Conservation (phyloP, 169 alveolate species). For the Plasmodium berghei region DNA sequence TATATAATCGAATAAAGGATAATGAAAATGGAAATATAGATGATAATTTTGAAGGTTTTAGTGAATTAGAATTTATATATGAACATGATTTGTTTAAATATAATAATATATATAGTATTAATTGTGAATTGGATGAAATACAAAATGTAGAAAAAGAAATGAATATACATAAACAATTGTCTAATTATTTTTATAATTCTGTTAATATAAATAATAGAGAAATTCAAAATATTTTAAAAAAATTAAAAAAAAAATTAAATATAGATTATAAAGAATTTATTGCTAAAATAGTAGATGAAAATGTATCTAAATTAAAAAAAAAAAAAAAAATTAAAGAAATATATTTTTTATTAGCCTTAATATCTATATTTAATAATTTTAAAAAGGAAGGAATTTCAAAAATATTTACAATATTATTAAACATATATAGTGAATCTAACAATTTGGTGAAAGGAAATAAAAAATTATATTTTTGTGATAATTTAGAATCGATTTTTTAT, state of each 20-base stretch:
- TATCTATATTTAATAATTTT: slow-evolving; percentile 20
- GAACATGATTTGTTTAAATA: slow-evolving; percentile 16
- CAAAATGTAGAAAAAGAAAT: neutral
- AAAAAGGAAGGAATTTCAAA: slow-evolving; percentile 56
- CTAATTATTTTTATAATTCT: slow-evolving; percentile 11
- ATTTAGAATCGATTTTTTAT: slow-evolving; percentile 11
- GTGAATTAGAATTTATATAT: neutral
- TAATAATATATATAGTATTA: slow-evolving; percentile 25
- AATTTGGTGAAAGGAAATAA: slow-evolving; percentile 23
- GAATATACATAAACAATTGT: neutral
- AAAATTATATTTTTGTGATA: neutral
- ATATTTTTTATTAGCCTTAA: slow-evolving; percentile 44
- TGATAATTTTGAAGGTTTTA: neutral
- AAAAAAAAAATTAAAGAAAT: slow-evolving; percentile 20
- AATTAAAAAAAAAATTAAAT: slow-evolving; percentile 34
- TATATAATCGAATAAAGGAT: slow-evolving; percentile 5
- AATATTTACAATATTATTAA: slow-evolving; percentile 28
- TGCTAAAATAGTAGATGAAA: neutral
- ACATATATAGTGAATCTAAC: slow-evolving; percentile 28
- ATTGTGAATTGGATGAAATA: slow-evolving; percentile 7
- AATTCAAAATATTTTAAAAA: slow-evolving; percentile 2
- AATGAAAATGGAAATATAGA: neutral
- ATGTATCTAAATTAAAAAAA: neutral
- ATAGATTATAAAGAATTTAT: slow-evolving; percentile 36
- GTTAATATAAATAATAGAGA: neutral